Evolutionary conservation across 1,139 yeast genomes (phyloP), one percentile per base, ranked within the genome.

Genomic region (Saccharomyces hybrid): DNA sequence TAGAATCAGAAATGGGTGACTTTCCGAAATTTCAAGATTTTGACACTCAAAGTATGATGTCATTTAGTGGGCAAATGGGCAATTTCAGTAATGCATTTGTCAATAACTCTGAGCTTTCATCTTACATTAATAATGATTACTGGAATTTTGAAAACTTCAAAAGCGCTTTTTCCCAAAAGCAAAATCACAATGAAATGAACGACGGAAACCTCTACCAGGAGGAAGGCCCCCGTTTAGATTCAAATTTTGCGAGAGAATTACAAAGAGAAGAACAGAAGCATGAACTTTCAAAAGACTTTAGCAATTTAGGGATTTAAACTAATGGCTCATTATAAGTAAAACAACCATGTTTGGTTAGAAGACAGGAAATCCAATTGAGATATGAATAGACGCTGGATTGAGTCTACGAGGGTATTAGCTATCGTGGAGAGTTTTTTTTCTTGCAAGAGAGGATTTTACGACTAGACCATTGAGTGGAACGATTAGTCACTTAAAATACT

Each of bases 11-110:
- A 28, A 59, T 62, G 48, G 59, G 58, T 16, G 61, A 61, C 38
- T 56, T 59, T n/a, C 51, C 63, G 20, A 56, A 58, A 16, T 57
- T 61, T 31, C 66, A 63, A 48, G 76, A 76, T 57, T 73, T 75
- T 58, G 85, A 80, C 57, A 72, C 80, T 16, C 78, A 78, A 26
- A 76, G 81, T 63, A 69, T 80, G 44, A 66, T 78, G 58, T 78
- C 82, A 1, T 78, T 76, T 60, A 75, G 70, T 47, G 71, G 66
- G 42, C 57, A 57, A 51, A 50, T 58, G 51, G 28, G 59, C 51
- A 73, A 68, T 34, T 63, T 61, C 44, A 65, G 63, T 28, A 61
- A 61, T 34, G 53, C 56, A 1, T 60, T 63, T 53, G 62, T 63
- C 14, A 63, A 65, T 20, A 61, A 54, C 26, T 64, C 60, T 47